Evolutionary conservation across 495 filamentous ascomycete species (phyloP), one percentile per base, ranked within the genome.

Genomic region (Friedmanniomyces simplex): DNA sequence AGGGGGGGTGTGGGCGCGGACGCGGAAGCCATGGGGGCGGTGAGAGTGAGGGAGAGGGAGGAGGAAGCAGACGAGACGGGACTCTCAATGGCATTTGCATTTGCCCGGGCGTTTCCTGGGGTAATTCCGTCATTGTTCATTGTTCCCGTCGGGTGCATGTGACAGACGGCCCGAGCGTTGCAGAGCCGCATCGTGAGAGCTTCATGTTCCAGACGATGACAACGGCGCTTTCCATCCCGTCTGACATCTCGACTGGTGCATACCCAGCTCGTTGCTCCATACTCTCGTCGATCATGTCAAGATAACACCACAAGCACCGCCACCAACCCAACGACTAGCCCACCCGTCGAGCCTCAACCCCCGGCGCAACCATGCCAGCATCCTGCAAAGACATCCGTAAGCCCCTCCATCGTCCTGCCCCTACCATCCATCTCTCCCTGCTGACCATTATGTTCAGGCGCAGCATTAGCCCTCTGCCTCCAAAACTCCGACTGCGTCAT

Each of bases 321-420:
- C 28, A 32, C 3, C 28, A 32, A 32, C 28, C 28, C 28, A 10
- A 32, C 4, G 28, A 32, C 3, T n/a, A n/a, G n/a, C n/a, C n/a
- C n/a, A n/a, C n/a, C n/a, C n/a, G n/a, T 10, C 30, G 12, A 8
- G 7, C 47, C 32, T 3, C 55, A 54, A 4, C 22, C n/a, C n/a
- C 39, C 49, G 22, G 48, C 25, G 48, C 57, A 62, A 82, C 65
- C 51, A 98, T 98, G 93, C 93, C 93, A 26, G 87, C 85, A 69
- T 96, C 91, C 56, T 98, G 93, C 77, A 87, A 88, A 79, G 91
- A 96, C 68, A 90, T 98, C 68, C 82, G 93, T 97, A 79, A 66
- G 85, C n/a, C n/a, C n/a, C n/a, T n/a, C n/a, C n/a, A 74, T 26
- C 47, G 55, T 37, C 52, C 54, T 63, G 62, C 52, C 12, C 50